These are phyloP conservation scores for Basipetospora chlamydospora DNA, from an alignment of 2,329 filamentous ascomycete genomes.

Conservation along the genomic window DNA sequence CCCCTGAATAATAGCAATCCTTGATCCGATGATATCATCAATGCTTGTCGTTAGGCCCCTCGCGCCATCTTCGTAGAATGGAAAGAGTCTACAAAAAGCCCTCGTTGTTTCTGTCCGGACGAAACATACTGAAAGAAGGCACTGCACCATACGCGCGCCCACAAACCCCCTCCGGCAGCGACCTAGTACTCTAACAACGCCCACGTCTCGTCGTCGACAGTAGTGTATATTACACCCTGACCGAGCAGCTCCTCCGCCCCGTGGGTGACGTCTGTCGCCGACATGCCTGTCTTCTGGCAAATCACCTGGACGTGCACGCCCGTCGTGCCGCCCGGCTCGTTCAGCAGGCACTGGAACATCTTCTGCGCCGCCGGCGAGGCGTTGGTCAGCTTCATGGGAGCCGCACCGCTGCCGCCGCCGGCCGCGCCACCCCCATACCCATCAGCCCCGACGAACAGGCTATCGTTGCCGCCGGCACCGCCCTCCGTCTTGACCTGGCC, in stretches of 20 bases:
- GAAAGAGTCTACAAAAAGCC: too few species aligned
- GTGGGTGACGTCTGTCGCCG: slow-evolving; percentile 53
- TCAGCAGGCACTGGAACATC: slow-evolving; percentile 57
- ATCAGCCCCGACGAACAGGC: slow-evolving; percentile 44
- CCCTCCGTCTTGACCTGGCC: slow-evolving; percentile 23
- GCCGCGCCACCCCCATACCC: slow-evolving; percentile 24
- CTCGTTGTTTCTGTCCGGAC: too few species aligned
- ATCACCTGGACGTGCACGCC: slow-evolving; percentile 73
- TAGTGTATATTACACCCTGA: slow-evolving; percentile 71
- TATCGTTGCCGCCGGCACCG: slow-evolving; percentile 26
- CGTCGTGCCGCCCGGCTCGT: slow-evolving; percentile 58
- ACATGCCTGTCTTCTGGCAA: slow-evolving; percentile 48
- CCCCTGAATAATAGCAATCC: too few species aligned
- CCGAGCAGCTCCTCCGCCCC: slow-evolving; percentile 71
- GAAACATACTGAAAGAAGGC: too few species aligned
- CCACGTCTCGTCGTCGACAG: slow-evolving; percentile 86
- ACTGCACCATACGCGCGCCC: too few species aligned
- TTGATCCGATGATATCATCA: too few species aligned
- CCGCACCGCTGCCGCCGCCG: slow-evolving; percentile 20
- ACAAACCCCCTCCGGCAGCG: too few species aligned
- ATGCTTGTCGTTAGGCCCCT: too few species aligned
- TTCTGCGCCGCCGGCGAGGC: slow-evolving; percentile 46
- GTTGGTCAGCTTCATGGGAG: slow-evolving; percentile 25
- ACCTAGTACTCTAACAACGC: slow-evolving; percentile 57
- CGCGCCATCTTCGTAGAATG: too few species aligned